These are phyloP conservation scores for slime mould (Dictyostelium discoideum) DNA, from an alignment of 78 protist genomes.

Conservation along the genomic window dicty_2.7 NC_007088.5:1392001-1392500, in stretches of 20 bases:
- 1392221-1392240: background rate
- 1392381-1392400: background rate
- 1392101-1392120: background rate
- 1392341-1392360: background rate
- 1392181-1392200: background rate
- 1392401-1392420: background rate
- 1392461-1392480: background rate
- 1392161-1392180: background rate
- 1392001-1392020: background rate
- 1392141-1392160: constrained; percentile 8
- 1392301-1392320: background rate
- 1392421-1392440: background rate
- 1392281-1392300: background rate
- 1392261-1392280: background rate
- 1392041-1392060: background rate
- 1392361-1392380: background rate
- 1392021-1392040: background rate
- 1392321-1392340: background rate
- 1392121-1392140: background rate
- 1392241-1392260: background rate
- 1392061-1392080: background rate
- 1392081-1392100: background rate
- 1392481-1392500: constrained; percentile 3
- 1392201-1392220: background rate
- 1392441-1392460: background rate